Evolutionary conservation across 2,329 filamentous ascomycete genomes (phyloP).

Genomic region (Talaromyces albobiverticillius): DNA sequence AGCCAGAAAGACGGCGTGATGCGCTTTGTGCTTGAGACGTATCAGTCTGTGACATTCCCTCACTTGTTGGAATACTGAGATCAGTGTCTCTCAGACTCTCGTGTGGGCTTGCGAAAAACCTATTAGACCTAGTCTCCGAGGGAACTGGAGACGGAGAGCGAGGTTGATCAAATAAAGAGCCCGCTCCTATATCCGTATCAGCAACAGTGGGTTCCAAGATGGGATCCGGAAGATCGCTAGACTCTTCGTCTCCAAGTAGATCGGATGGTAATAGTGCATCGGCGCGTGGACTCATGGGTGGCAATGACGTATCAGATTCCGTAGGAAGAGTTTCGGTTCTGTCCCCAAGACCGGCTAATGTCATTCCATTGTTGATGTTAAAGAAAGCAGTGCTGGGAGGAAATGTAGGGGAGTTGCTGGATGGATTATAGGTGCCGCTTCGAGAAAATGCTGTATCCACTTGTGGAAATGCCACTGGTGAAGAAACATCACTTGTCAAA

Average conservation of each 20-base stretch:
- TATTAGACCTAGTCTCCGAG: slow-evolving; percentile 41
- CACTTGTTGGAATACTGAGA: slow-evolving; percentile 23
- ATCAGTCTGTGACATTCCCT: slow-evolving; percentile 20
- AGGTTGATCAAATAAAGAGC: slow-evolving; percentile 24
- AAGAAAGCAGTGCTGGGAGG: slow-evolving; percentile 52
- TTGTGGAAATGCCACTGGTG: slow-evolving; percentile 40
- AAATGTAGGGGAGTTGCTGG: slow-evolving; percentile 54
- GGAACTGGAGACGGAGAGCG: slow-evolving; percentile 44
- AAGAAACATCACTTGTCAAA: slow-evolving; percentile 47
- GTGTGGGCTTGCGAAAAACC: slow-evolving; percentile 46
- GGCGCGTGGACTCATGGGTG: slow-evolving; percentile 63
- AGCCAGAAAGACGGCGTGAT: slow-evolving; percentile 54
- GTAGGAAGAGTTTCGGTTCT: slow-evolving; percentile 40
- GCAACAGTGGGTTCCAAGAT: slow-evolving; percentile 22
- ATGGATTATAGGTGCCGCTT: slow-evolving; percentile 47
- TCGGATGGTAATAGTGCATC: slow-evolving; percentile 61
- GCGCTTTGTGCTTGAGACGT: slow-evolving; percentile 44
- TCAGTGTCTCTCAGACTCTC: slow-evolving; percentile 40
- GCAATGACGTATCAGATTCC: slow-evolving; percentile 55
- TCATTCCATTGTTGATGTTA: slow-evolving; percentile 63
- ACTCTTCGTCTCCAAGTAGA: slow-evolving; percentile 56
- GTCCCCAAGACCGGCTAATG: slow-evolving; percentile 45
- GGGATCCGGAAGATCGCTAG: slow-evolving; percentile 32
- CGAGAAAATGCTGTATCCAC: slow-evolving; percentile 39
- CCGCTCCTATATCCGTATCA: slow-evolving; percentile 22